phyloP scores from a whole-genome alignment of 345 rosid genomes.

The Viola odorata region DNA sequence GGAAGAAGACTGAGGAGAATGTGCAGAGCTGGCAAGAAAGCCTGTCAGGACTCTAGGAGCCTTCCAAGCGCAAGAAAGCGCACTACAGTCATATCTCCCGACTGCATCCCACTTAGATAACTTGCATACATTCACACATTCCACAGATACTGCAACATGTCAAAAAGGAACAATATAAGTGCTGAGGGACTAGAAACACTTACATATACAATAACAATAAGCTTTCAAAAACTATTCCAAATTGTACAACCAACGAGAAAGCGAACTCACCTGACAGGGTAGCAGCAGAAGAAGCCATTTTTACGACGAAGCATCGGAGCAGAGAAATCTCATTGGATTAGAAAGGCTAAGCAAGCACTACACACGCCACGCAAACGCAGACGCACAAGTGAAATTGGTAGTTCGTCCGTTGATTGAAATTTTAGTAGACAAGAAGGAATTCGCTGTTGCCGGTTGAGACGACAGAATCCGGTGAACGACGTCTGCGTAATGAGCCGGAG shows the following conservation, averaged over 20 bases:
- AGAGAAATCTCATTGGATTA: conserved; percentile 46
- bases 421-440: too few species aligned
- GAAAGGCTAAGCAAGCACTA: conserved; percentile 25
- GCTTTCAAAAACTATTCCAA: background rate
- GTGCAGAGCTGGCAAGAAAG: conserved; percentile 76
- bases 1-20: conserved; percentile 46
- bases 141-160: conserved; percentile 59
- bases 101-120: conserved; percentile 63
- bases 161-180: background rate
- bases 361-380: background rate
- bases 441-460: background rate
- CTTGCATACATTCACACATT: conserved; percentile 77
- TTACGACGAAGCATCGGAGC: conserved; percentile 34
- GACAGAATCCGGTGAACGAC: conserved; percentile 9
- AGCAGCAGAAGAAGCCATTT: conserved; percentile 79
- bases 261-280: conserved; percentile 59
- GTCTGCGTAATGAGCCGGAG: conserved; percentile 7
- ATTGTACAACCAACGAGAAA: background rate
- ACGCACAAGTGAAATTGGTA: too few species aligned
- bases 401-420: background rate
- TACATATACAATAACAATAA: background rate
- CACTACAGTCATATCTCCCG: conserved; percentile 63
- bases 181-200: background rate
- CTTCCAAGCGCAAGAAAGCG: conserved; percentile 84
- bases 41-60: conserved; percentile 88